Evolutionary conservation across 129 eudicot species (phyloP), one percentile per base, ranked within the genome.

Genomic region (Rutidosis leptorrhynchoides): DNA sequence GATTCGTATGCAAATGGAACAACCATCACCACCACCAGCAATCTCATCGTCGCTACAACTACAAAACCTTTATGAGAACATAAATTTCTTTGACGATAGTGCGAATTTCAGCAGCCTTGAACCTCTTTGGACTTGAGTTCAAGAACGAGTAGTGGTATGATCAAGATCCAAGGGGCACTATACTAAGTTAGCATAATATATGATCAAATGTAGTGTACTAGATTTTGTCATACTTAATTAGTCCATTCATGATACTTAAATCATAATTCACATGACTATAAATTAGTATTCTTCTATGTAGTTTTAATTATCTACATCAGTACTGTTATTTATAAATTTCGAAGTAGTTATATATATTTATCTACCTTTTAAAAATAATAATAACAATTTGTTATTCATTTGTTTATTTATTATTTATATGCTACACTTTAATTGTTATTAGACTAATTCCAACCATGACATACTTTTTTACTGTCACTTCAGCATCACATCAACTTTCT

Each of bases 121-220:
- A 48, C 80, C 82, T 19, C 81, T 81, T 53, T 83, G 87, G 95
- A 81, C 83, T 22, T 87, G 81, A 87, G 53, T 2, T 74, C 25
- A 25, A 10, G 65, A 26, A 6, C 11, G 2, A 22, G 35, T 6
- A 11, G 22, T n/a, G 30, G 49, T 4, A 70, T 28, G 75, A 59
- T 46, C 57, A 45, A 45, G 45, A 37, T 37, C 16, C 45, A 37
- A 37, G 75, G 6, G 30, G 59, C 35, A 20, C 7, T 12, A 60
- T 61, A 71, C 8, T 46, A 45, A 6, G 59, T 59, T 71, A 60
- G 62, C 62, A 35, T 30, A 53, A 30, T 33, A 37, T n/a, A n/a
- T n/a, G n/a, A 65, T 33, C 52, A 22, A 52, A 67, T 53, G 52
- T 71, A 71, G 76, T 48, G 53, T 61, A 30, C 60, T 29, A 48